Conservation (phyloP, 2,329 filamentous ascomycete genomes). For the Colletotrichum sidae region DNA sequence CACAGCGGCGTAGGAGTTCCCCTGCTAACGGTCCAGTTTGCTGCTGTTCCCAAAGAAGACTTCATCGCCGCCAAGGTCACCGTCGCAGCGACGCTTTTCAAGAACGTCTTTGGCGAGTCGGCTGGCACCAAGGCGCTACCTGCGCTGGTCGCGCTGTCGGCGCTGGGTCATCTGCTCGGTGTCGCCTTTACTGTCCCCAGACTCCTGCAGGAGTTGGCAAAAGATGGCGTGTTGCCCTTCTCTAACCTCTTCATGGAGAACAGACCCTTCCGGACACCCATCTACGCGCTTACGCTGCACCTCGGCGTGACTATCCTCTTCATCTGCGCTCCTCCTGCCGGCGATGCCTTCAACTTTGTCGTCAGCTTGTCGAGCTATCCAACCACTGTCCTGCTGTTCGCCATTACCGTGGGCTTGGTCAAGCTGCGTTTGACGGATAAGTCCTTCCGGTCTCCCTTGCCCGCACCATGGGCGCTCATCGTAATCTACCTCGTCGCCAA, state of each 20-base stretch:
- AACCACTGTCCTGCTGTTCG: conserved; percentile 34
- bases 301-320: conserved; percentile 40
- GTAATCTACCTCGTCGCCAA: conserved; percentile 27
- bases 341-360: conserved; percentile 41
- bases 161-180: conserved; percentile 30
- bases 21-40: conserved; percentile 3
- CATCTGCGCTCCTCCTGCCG: conserved; percentile 41
- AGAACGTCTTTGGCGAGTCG: conserved; percentile 28
- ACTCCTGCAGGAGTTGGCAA: conserved; percentile 40
- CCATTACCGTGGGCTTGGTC: conserved; percentile 39
- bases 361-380: conserved; percentile 41
- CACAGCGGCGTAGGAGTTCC: too few relatives aligned
- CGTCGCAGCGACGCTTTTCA: conserved; percentile 31
- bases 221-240: conserved; percentile 39
- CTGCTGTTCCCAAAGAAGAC: conserved; percentile 31
- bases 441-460: conserved; percentile 37
- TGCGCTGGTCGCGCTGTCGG: conserved; percentile 25
- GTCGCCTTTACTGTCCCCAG: conserved; percentile 35
- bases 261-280: conserved; percentile 41
- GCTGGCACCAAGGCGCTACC: conserved; percentile 30
- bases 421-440: conserved; percentile 39
- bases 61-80: conserved; percentile 36
- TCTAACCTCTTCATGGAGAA: conserved; percentile 43
- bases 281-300: conserved; percentile 38
- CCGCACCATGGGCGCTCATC: conserved; percentile 39